A percentile compares a stretch with the other conserved stretches of the same genome.
Evolutionary conservation across 169 alveolate genomes (phyloP).

Genomic region (Eimeria brunetti): DNA sequence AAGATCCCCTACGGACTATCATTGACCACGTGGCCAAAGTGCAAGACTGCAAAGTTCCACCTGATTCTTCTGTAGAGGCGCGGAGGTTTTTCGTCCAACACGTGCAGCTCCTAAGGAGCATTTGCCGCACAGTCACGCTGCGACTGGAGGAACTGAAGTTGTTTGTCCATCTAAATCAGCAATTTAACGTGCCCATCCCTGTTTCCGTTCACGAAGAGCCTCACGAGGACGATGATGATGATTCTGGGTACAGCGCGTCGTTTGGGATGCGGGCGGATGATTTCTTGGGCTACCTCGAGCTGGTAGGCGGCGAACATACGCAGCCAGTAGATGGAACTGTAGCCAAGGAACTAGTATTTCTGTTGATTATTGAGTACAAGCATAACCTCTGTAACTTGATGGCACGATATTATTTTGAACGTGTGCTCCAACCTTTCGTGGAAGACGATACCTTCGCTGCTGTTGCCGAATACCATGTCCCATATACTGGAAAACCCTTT

Average conservation of each 20-base stretch:
- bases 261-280: not conserved
- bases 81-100: not conserved
- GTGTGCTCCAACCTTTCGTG: not conserved
- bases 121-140: conserved; percentile 7
- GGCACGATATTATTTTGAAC: not conserved
- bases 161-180: not conserved
- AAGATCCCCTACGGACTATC: not conserved
- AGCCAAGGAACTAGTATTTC: not conserved
- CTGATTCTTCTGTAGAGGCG: not conserved
- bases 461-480: not conserved
- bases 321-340: not conserved
- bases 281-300: not conserved
- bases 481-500: not conserved
- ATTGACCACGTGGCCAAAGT: not conserved
- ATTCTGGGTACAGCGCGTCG: not conserved
- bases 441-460: not conserved
- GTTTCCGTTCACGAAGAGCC: conserved; percentile 1
- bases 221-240: not conserved
- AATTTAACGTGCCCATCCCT: not conserved
- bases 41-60: conserved; percentile 1
- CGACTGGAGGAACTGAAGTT: not conserved
- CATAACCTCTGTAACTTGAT: not conserved
- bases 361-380: not conserved
- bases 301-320: not conserved
- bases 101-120: not conserved